Percentiles rank a stretch among this genome's conserved stretches.
These are phyloP conservation scores for Tolypocladium ovalisporum DNA, from an alignment of 2,329 filamentous ascomycete genomes.

Conservation along the genomic window DNA sequence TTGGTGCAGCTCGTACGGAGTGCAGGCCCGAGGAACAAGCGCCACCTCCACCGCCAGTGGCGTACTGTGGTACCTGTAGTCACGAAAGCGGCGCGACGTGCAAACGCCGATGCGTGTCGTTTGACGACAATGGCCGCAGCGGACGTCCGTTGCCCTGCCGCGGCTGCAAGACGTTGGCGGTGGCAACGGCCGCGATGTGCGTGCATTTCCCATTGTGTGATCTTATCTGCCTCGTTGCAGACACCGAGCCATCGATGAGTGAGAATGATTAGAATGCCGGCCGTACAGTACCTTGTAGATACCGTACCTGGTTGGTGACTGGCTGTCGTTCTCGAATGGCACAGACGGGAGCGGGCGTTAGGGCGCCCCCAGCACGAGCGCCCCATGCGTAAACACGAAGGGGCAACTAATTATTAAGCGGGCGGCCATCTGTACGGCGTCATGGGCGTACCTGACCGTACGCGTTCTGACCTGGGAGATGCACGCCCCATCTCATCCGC, in stretches of 20 bases:
- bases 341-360: not conserved
- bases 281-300: no score
- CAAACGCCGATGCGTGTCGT: not conserved
- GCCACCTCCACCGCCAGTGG: not conserved
- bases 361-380: not conserved
- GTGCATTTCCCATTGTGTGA: not conserved
- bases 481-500: not conserved
- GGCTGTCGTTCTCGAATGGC: not conserved
- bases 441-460: no score
- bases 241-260: not conserved
- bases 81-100: not conserved
- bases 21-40: no score
- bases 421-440: no score
- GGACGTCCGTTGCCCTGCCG: not conserved
- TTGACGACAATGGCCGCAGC: not conserved
- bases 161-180: not conserved
- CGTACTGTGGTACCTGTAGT: not conserved
- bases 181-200: not conserved
- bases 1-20: no score
- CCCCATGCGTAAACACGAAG: not conserved
- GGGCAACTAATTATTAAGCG: no score
- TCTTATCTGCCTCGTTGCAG: not conserved
- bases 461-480: not conserved
- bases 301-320: no score
- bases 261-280: not conserved